A percentile compares a stretch with the other conserved stretches of the same genome.
Conservation (phyloP, 768 basidiomycete genomes). For the Mycena latifolia region DNA sequence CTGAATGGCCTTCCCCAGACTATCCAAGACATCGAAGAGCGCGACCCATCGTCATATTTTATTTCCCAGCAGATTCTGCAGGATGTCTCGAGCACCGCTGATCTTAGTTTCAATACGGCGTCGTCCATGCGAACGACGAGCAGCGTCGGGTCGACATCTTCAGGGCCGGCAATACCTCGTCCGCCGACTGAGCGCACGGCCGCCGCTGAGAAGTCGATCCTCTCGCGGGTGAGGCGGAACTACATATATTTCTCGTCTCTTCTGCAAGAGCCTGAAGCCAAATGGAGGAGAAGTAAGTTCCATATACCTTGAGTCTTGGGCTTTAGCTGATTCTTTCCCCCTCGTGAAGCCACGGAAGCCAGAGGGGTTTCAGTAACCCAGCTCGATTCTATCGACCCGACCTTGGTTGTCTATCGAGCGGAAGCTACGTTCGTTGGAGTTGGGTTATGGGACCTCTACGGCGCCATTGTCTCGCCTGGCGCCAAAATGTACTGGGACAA, state of each 20-base stretch:
- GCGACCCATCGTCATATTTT: slow-evolving; percentile 71
- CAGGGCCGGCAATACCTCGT: slow-evolving; percentile 49
- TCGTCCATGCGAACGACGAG: slow-evolving; percentile 69
- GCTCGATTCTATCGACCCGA: slow-evolving; percentile 96
- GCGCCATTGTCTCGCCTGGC: slow-evolving; percentile 88
- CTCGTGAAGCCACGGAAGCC: slow-evolving; percentile 75
- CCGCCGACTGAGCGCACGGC: slow-evolving; percentile 61
- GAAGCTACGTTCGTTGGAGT: slow-evolving; percentile 98
- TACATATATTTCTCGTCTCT: slow-evolving; percentile 99
- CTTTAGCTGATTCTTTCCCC: slow-evolving; percentile 24
- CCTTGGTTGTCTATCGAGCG: slow-evolving; percentile 94
- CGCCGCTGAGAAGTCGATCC: slow-evolving; percentile 84
- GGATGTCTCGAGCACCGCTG: slow-evolving; percentile 78
- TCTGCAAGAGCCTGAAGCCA: slow-evolving; percentile 96
- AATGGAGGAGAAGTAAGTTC: slow-evolving; percentile 89
- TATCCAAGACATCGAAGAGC: slow-evolving; percentile 74
- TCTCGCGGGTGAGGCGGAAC: slow-evolving; percentile 88
- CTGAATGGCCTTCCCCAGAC: slow-evolving; percentile 88
- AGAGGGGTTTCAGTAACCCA: slow-evolving; percentile 95
- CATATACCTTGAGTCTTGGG: slow-evolving; percentile 17
- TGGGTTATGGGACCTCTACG: slow-evolving; percentile 94
- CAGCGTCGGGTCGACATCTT: slow-evolving; percentile 57
- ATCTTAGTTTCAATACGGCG: slow-evolving; percentile 74
- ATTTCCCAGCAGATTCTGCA: slow-evolving; percentile 76
- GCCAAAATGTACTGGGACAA: slow-evolving; percentile 90